Conservation (phyloP, 805 yeast species). For the Myxozyma neotropica region DNA sequence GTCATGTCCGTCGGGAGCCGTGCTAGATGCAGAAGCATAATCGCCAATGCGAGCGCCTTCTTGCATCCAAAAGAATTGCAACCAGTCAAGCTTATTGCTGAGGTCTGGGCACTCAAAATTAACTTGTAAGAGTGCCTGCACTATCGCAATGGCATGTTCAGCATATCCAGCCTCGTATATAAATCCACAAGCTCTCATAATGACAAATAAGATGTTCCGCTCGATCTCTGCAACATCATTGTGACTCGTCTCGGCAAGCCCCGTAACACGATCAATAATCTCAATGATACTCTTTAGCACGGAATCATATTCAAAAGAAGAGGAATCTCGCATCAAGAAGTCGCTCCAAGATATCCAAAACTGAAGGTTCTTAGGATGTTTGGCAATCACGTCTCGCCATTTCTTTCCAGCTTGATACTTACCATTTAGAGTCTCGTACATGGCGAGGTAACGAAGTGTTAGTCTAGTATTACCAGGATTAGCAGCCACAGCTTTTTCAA, state of each 20-base stretch:
- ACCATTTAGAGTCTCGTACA: constrained; percentile 22
- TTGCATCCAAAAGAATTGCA: constrained; percentile 32
- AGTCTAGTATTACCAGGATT: constrained; percentile 17
- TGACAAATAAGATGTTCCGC: neutral
- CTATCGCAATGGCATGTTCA: constrained; percentile 33
- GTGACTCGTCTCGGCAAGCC: neutral
- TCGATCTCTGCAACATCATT: constrained; percentile 2
- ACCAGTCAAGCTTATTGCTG: neutral
- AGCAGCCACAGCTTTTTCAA: constrained; percentile 17
- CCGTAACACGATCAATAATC: neutral
- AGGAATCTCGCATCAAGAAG: constrained; percentile 20
- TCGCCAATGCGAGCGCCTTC: constrained; percentile 37
- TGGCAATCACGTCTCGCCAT: constrained; percentile 6
- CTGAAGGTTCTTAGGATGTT: constrained; percentile 14
- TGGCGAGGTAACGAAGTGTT: constrained; percentile 5
- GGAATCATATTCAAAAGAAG: constrained; percentile 19
- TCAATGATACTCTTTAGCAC: constrained; percentile 6
- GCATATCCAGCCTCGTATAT: constrained; percentile 33
- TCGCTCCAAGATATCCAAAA: constrained; percentile 24
- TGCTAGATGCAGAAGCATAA: neutral
- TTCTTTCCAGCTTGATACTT: constrained; percentile 23
- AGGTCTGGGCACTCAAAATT: constrained; percentile 21
- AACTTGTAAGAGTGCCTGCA: constrained; percentile 35
- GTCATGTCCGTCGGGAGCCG: neutral
- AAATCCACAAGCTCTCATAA: constrained; percentile 5